These are phyloP conservation scores for Pseudonectria foliicola DNA, from an alignment of 2,329 filamentous ascomycete genomes.

Conservation along the genomic window DNA sequence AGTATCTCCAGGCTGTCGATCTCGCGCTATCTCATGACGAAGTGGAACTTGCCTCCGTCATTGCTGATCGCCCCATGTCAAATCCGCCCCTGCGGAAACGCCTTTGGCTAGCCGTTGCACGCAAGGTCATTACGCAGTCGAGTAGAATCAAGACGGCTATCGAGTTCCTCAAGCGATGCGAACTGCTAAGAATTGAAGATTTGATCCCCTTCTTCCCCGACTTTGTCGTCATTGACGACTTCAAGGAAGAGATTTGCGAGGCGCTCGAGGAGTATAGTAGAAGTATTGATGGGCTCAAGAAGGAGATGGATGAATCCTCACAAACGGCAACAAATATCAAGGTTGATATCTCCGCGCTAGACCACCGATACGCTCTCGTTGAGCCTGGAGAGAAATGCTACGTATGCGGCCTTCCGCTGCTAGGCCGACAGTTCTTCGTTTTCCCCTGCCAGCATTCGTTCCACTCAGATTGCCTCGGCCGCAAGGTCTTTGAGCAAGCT, in stretches of 20 bases:
- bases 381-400: constrained; percentile 94
- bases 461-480: constrained; percentile 88
- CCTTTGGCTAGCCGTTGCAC: constrained; percentile 90
- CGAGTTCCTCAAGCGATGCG: constrained; percentile 85
- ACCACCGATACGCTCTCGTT: constrained; percentile 89
- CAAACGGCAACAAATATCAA: constrained; percentile 87
- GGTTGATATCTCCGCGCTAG: constrained; percentile 76
- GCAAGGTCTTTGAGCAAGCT: constrained; percentile 74
- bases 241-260: constrained; percentile 95
- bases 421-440: constrained; percentile 93
- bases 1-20: constrained; percentile 89
- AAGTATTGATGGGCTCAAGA: constrained; percentile 79
- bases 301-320: constrained; percentile 93
- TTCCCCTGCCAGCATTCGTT: constrained; percentile 98
- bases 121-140: constrained; percentile 82
- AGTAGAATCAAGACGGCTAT: constrained; percentile 90
- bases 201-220: constrained; percentile 97
- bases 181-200: constrained; percentile 90
- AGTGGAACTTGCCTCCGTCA: constrained; percentile 79
- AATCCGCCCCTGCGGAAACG: constrained; percentile 80
- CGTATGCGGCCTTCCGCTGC: constrained; percentile 74
- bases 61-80: constrained; percentile 78
- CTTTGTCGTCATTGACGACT: constrained; percentile 97
- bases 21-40: constrained; percentile 85
- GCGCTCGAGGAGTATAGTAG: constrained; percentile 90